These are phyloP conservation scores for Penicillium sp. DNA, from an alignment of 2,329 filamentous ascomycete species.

Conservation along the genomic window DNA sequence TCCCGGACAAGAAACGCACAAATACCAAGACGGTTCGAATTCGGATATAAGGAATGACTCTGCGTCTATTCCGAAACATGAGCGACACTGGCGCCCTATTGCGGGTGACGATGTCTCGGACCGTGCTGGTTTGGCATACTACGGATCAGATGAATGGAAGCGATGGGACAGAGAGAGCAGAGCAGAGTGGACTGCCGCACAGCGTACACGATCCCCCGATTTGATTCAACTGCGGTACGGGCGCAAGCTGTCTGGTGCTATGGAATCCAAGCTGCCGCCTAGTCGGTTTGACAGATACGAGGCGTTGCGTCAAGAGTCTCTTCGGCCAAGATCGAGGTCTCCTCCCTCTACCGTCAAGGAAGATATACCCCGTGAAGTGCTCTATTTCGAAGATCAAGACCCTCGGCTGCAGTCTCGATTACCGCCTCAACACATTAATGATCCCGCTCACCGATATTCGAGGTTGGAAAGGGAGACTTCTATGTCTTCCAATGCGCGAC, in stretches of 20 bases:
- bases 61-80: conserved; percentile 6
- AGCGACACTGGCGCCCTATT: not conserved
- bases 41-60: conserved; percentile 8
- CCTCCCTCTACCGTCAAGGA: conserved; percentile 21
- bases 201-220: conserved; percentile 16
- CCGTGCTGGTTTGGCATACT: not conserved
- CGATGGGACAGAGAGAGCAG: conserved; percentile 8
- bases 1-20: conserved; percentile 19
- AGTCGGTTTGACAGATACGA: conserved; percentile 28
- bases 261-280: conserved; percentile 20
- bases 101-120: conserved; percentile 1
- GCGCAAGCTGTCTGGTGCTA: conserved; percentile 16
- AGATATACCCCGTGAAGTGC: conserved; percentile 6
- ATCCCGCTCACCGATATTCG: not conserved
- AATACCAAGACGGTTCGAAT: conserved; percentile 11
- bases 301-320: conserved; percentile 21
- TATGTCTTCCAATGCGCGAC: not conserved
- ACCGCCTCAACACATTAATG: not conserved
- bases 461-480: conserved; percentile 5
- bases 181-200: not conserved
- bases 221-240: conserved; percentile 16
- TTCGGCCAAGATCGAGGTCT: conserved; percentile 25
- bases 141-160: conserved; percentile 9
- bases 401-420: conserved; percentile 3
- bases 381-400: conserved; percentile 10